phyloP scores from a whole-genome alignment of 495 filamentous ascomycete genomes.

The Penicillium desertorum region DNA sequence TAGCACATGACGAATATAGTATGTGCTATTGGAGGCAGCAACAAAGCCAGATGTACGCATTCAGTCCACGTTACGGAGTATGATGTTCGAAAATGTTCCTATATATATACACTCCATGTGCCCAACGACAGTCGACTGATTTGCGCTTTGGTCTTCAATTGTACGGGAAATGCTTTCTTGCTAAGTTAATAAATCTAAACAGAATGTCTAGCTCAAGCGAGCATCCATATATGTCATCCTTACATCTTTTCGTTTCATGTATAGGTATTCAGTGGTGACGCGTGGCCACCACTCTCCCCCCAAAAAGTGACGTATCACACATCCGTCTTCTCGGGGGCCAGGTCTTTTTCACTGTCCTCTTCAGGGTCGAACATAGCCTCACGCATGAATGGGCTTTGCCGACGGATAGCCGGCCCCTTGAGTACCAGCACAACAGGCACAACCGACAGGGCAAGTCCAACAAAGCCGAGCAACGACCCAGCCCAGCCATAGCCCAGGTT shows the following conservation, averaged over 20 bases:
- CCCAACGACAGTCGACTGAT: not conserved
- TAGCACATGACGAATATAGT: not conserved
- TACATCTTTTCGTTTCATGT: not conserved
- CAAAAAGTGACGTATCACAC: not conserved
- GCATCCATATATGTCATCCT: not conserved
- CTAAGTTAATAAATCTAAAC: not conserved
- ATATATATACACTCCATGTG: not conserved
- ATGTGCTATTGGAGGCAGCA: not conserved
- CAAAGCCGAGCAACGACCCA: conserved; percentile 44
- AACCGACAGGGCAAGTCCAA: conserved; percentile 36
- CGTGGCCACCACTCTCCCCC: not conserved
- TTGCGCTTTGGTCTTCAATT: not conserved
- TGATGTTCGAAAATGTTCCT: too few species aligned
- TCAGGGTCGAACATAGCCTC: conserved; percentile 27
- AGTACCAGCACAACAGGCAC: conserved; percentile 40
- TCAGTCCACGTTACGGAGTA: not conserved
- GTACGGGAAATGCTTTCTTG: not conserved
- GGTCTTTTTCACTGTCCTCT: conserved; percentile 2
- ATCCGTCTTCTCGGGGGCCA: conserved; percentile 1
- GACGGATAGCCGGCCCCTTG: conserved; percentile 37
- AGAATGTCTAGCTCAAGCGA: not conserved
- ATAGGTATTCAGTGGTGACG: not conserved
- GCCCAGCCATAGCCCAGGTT: conserved; percentile 49
- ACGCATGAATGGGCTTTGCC: conserved; percentile 41
- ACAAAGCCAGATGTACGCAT: not conserved